A percentile compares a stretch with the other conserved stretches of the same genome.
Evolutionary conservation across 352 stramenopile genomes (phyloP).

Genomic region (Pythium insidiosum): DNA sequence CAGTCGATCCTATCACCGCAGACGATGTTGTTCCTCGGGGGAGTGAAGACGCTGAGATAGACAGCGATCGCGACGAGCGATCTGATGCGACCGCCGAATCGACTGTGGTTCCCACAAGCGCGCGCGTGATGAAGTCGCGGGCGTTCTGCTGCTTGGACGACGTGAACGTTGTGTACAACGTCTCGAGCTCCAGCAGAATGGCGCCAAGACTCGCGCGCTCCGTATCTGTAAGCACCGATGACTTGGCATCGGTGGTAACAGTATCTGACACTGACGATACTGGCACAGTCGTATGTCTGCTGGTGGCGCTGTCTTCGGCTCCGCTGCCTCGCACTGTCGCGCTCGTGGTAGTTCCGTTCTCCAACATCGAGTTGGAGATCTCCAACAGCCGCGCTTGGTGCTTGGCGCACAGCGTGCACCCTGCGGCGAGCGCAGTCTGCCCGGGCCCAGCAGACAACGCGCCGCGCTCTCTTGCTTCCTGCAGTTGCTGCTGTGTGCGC

Average conservation of each 20-base stretch:
- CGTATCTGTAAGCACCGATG: conserved; percentile 16
- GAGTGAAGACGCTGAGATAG: too few species aligned
- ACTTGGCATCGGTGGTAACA: neutral
- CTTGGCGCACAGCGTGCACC: conserved; percentile 38
- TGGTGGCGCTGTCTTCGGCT: too few species aligned
- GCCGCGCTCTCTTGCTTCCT: conserved; percentile 11
- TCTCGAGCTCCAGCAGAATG: conserved; percentile 42
- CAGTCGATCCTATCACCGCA: too few species aligned
- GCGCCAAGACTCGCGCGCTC: conserved; percentile 28
- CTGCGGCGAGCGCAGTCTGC: neutral
- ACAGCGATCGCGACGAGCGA: too few species aligned
- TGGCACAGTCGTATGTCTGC: too few species aligned
- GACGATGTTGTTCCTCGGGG: too few species aligned
- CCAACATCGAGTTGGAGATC: conserved; percentile 33
- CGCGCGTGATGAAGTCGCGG: conserved; percentile 8
- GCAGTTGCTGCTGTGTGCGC: conserved; percentile 21
- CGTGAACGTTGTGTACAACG: conserved; percentile 26
- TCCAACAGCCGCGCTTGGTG: conserved; percentile 39
- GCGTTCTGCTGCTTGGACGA: conserved; percentile 25
- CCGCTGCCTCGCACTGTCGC: too few species aligned
- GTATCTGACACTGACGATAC: too few species aligned
- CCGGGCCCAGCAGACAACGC: neutral
- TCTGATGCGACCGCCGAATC: too few species aligned
- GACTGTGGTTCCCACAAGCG: conserved; percentile 16
- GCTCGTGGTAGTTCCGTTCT: conserved; percentile 4